Base-by-base conservation (phyloP, 768 basidiomycete genomes). In the Cantharellus cinnabarinus region DNA sequence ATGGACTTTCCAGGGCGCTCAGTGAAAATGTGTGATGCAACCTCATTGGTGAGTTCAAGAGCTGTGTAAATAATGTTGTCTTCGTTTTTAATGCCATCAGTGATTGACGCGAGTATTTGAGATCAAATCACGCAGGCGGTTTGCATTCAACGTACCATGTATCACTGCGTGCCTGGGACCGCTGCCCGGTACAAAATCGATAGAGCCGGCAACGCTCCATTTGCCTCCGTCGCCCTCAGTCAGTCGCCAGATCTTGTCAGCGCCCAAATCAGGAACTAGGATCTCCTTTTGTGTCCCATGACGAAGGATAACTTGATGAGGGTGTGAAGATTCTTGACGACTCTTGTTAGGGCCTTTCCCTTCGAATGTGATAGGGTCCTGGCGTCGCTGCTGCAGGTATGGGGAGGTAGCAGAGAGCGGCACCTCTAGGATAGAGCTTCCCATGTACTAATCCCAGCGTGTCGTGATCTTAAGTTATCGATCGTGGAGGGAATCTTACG, bases 231-330 rank as follows among this genome's bases (percentile, higher is more conserved):
- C 41, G 52, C 62, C 67, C 66, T 77, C 75, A 63, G 69, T 71
- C 60, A 82, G 71, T 59, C 77, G 71, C 70, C 77, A 80, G 14
- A 87, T 75, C 57, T 74, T 74, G 67, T 90, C 89, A 2, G 77
- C 74, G 3, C 88, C 88, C 3, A 91, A 72, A 67, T 90, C 86
- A 1, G 85, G 79, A 1, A 87, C 74, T 50, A 88, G 74, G 7
- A 89, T 69, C 62, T 85, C 83, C 37, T 72, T 65, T 54, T 74
- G 71, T 15, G 71, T 68, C 39, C 74, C 68, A 44, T 77, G 74
- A 29, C 20, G 20, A 10, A 80, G 65, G 59, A 75, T 65, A 41
- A 81, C 78, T 65, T 89, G 83, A 70, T 90, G 89, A 0, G 85
- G 83, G 66, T 91, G 89, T 2, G 86, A 75, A 3, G 71, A 68